A percentile compares a stretch with the other conserved stretches of the same genome.
These are phyloP conservation scores for Lolium multiflorum DNA, from an alignment of 176 grass and related monocot species.

Conservation along the genomic window DNA sequence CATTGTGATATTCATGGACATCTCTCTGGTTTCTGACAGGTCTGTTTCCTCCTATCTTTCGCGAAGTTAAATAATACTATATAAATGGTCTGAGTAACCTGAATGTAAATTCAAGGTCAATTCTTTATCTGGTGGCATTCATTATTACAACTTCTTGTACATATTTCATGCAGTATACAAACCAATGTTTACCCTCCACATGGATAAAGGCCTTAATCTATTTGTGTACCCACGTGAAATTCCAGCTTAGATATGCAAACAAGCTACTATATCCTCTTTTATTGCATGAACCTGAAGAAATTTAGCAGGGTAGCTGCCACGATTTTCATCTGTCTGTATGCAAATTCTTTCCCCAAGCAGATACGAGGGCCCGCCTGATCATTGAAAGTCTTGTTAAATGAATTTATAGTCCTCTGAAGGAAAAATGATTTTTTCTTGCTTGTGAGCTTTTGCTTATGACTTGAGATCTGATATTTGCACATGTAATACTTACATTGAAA, in stretches of 20 bases:
- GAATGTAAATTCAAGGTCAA: neutral
- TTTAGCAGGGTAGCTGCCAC: constrained; percentile 55
- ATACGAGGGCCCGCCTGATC: constrained; percentile 65
- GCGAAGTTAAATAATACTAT: no score
- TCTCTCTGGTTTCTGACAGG: neutral
- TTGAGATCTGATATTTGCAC: neutral
- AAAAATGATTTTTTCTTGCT: neutral
- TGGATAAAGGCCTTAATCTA: constrained; percentile 49
- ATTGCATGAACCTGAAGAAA: constrained; percentile 48
- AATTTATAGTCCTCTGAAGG: neutral
- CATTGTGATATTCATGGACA: neutral
- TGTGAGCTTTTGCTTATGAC: neutral
- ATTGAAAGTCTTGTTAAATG: neutral
- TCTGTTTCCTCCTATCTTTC: neutral
- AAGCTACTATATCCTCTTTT: no score
- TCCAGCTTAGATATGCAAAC: no score
- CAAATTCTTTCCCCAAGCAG: constrained; percentile 72
- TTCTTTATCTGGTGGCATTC: neutral
- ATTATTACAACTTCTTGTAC: neutral
- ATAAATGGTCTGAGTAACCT: neutral
- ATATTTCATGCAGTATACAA: neutral
- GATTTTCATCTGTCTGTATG: constrained; percentile 73
- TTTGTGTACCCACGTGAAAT: neutral
- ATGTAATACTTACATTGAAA: constrained; percentile 50
- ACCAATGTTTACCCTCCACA: no score